Evolutionary conservation across 139 green algal species (phyloP).

Genomic region (Chlamydomonas eustigma): DNA sequence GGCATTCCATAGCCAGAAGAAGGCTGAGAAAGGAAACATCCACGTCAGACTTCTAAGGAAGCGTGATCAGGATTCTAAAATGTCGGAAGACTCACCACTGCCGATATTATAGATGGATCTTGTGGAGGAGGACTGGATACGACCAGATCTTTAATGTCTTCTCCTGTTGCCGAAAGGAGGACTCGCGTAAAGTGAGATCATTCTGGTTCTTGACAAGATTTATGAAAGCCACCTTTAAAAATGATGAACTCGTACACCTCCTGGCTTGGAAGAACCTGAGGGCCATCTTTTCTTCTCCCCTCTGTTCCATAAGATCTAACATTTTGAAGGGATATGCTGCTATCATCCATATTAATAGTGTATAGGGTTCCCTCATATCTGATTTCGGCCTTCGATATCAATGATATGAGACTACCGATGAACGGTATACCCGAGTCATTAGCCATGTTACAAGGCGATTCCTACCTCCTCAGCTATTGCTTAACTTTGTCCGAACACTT

Average conservation of each 20-base stretch:
- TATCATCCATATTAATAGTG: slow-evolving; percentile 84
- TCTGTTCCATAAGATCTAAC: slow-evolving; percentile 91
- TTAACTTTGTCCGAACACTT: no score
- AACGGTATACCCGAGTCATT: slow-evolving; percentile 38
- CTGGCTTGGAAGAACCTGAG: slow-evolving; percentile 66
- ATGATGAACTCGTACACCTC: slow-evolving; percentile 93
- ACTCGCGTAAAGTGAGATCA: no score
- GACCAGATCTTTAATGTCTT: slow-evolving; percentile 89
- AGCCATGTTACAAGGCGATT: slow-evolving; percentile 9
- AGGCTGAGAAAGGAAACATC: no score
- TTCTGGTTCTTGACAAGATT: no score
- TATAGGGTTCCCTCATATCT: slow-evolving; percentile 88
- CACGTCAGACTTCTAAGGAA: no score
- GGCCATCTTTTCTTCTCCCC: slow-evolving; percentile 66
- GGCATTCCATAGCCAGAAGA: neutral
- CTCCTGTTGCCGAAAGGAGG: no score
- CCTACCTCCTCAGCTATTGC: no score
- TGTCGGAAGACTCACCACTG: neutral
- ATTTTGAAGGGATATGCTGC: slow-evolving; percentile 58
- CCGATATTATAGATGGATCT: neutral
- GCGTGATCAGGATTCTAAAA: no score
- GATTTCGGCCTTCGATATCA: slow-evolving; percentile 83
- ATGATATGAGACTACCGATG: slow-evolving; percentile 71
- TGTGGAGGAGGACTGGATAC: slow-evolving; percentile 32
- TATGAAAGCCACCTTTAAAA: slow-evolving; percentile 79